Percentiles rank a stretch among this genome's conserved stretches.
These are phyloP conservation scores for Eleusine indica DNA, from an alignment of 176 grass and related monocot genomes.

Conservation along the genomic window DNA sequence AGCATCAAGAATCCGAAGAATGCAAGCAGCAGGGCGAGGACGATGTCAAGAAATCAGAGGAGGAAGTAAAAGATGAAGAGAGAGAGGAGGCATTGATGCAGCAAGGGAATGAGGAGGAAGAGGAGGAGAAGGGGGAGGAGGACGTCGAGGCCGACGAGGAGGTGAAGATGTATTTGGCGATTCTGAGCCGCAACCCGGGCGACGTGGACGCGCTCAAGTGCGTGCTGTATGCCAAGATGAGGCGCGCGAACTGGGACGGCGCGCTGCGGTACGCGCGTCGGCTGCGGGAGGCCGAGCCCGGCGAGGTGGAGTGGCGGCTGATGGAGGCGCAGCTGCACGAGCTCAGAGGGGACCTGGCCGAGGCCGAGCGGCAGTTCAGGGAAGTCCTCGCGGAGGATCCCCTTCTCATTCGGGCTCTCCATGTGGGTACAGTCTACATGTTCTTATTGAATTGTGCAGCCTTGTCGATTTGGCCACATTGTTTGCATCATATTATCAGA, in stretches of 20 bases:
- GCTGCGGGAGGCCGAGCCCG: slow-evolving; percentile 63
- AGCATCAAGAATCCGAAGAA: slow-evolving; percentile 22
- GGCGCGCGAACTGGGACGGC: slow-evolving; percentile 61
- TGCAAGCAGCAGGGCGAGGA: not conserved
- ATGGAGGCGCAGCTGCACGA: slow-evolving; percentile 79
- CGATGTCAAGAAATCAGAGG: slow-evolving; percentile 36
- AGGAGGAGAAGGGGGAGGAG: not conserved
- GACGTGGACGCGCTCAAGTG: slow-evolving; percentile 79
- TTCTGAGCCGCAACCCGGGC: slow-evolving; percentile 53
- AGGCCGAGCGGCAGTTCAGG: slow-evolving; percentile 69
- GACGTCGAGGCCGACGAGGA: slow-evolving; percentile 41
- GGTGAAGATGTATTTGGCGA: slow-evolving; percentile 62
- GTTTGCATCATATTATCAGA: not conserved
- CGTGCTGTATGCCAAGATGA: slow-evolving; percentile 71
- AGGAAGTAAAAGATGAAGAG: not conserved
- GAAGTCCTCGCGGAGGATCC: slow-evolving; percentile 74
- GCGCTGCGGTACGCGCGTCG: slow-evolving; percentile 55
- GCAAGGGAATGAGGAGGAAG: not conserved
- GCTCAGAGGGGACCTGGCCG: slow-evolving; percentile 56
- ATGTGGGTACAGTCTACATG: slow-evolving; percentile 53
- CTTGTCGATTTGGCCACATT: not conserved
- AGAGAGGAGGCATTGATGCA: too few species aligned
- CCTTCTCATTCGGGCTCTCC: slow-evolving; percentile 71
- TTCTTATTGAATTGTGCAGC: not conserved
- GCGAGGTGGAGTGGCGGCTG: slow-evolving; percentile 78